These are phyloP conservation scores for Mycena polygramma DNA, from an alignment of 768 basidiomycete species.

Conservation along the genomic window DNA sequence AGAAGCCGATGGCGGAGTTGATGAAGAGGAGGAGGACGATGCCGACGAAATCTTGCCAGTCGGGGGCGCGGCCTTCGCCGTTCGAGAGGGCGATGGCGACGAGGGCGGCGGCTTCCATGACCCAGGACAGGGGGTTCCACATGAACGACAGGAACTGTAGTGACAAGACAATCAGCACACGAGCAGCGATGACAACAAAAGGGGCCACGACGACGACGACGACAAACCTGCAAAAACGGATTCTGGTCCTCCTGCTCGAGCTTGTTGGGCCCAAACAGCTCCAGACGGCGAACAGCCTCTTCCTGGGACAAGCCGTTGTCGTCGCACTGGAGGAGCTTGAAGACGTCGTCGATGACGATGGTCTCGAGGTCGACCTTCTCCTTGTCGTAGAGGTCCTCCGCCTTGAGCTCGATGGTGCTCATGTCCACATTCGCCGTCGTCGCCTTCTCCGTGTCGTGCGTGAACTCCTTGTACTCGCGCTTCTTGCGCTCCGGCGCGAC, in stretches of 20 bases:
- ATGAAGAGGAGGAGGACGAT: conserved; percentile 91
- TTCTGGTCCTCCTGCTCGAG: conserved; percentile 93
- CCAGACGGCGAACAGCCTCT: conserved; percentile 87
- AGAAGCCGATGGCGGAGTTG: conserved; percentile 98
- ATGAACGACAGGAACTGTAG: conserved; percentile 92
- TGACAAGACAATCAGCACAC: too few species aligned
- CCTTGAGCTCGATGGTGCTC: conserved; percentile 90
- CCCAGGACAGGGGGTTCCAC: conserved; percentile 99
- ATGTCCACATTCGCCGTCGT: conserved; percentile 91
- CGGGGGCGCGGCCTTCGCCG: conserved; percentile 86
- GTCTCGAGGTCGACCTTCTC: conserved; percentile 99
- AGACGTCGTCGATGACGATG: conserved; percentile 95
- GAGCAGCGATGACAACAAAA: conserved; percentile 2
- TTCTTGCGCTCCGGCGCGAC: conserved; percentile 60
- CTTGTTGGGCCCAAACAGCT: conserved; percentile 97
- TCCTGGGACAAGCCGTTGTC: conserved; percentile 81
- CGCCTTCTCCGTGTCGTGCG: conserved; percentile 76
- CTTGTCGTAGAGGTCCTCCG: conserved; percentile 96
- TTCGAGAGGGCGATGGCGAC: conserved; percentile 97
- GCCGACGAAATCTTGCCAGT: conserved; percentile 98
- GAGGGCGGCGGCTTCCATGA: conserved; percentile 97
- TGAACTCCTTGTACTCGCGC: conserved; percentile 91
- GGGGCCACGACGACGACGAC: background rate
- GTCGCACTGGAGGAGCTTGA: conserved; percentile 93
- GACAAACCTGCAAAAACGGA: conserved; percentile 84